A percentile compares a stretch with the other conserved stretches of the same genome.
Conservation (phyloP, 1,284 basidiomycete species). For the Tylopilus sp. region DNA sequence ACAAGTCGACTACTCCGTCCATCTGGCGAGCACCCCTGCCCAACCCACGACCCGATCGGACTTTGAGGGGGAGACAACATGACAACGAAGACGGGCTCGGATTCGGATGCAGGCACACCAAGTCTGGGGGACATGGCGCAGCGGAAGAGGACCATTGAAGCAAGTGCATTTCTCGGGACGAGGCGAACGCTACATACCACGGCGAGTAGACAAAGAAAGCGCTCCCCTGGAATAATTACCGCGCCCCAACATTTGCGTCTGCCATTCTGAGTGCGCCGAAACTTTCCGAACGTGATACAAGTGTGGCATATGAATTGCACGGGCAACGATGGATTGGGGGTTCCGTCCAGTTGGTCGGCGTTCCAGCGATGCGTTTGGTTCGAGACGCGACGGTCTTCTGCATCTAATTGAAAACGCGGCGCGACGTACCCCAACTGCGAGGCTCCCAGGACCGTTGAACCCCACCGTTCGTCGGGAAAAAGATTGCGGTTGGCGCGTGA, state of each 20-base stretch:
- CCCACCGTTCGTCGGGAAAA: too few relatives aligned
- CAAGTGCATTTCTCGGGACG: too few relatives aligned
- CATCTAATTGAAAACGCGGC: too few relatives aligned
- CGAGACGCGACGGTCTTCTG: too few relatives aligned
- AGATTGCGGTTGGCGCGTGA: too few relatives aligned
- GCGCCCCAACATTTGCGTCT: conserved; percentile 1
- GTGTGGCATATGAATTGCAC: not conserved
- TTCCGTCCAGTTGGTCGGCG: not conserved
- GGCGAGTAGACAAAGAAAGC: too few relatives aligned
- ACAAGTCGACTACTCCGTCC: not conserved
- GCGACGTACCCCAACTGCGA: too few relatives aligned
- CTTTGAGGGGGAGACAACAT: conserved; percentile 3
- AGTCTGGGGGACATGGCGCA: not conserved
- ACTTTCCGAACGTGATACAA: not conserved
- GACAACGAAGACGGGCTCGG: not conserved
- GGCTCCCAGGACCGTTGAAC: too few relatives aligned
- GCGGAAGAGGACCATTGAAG: too few relatives aligned
- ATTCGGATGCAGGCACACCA: conserved; percentile 3
- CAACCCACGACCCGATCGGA: conserved; percentile 8
- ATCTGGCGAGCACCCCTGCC: not conserved
- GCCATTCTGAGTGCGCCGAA: not conserved
- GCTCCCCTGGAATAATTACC: conserved; percentile 9
- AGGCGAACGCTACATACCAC: too few relatives aligned
- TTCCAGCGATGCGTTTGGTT: too few relatives aligned
- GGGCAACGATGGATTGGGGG: not conserved